Conservation (phyloP, 116 monocot species). For the Dioscorea cayenensis region DNA sequence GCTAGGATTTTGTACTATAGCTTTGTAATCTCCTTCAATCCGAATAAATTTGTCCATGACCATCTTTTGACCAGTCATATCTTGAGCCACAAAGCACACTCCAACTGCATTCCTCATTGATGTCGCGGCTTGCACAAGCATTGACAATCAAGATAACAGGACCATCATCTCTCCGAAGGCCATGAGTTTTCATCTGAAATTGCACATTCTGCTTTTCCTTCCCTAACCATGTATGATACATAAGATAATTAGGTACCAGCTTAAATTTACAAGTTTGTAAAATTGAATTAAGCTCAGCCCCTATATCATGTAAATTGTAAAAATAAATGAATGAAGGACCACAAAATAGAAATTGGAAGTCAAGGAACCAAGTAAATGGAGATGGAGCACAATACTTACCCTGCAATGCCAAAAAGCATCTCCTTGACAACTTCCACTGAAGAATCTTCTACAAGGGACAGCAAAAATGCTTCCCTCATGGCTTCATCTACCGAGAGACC, state of each 20-base stretch:
- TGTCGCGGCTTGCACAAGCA: conserved; percentile 80
- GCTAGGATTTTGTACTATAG: conserved; percentile 80
- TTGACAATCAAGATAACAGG: conserved; percentile 78
- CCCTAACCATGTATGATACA: conserved; percentile 30
- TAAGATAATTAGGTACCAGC: neutral
- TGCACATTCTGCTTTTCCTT: conserved; percentile 76
- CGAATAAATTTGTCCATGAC: conserved; percentile 84
- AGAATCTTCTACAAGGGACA: conserved; percentile 44
- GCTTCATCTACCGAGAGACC: conserved; percentile 47
- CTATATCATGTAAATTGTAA: neutral
- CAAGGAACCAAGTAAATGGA: neutral
- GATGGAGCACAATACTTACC: conserved; percentile 14
- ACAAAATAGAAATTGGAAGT: neutral
- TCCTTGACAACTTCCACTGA: conserved; percentile 30
- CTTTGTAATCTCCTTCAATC: conserved; percentile 89
- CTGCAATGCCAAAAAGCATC: conserved; percentile 63
- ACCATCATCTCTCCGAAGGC: conserved; percentile 39
- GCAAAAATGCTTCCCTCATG: conserved; percentile 57
- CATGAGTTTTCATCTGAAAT: conserved; percentile 79
- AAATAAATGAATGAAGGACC: neutral
- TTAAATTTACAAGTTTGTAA: neutral
- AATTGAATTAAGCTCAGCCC: neutral
- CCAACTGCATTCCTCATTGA: conserved; percentile 66
- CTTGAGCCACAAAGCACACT: conserved; percentile 91
- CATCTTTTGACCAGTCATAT: conserved; percentile 71